Conservation (phyloP, 495 filamentous ascomycete genomes). For the Acidiella bohemica region DNA sequence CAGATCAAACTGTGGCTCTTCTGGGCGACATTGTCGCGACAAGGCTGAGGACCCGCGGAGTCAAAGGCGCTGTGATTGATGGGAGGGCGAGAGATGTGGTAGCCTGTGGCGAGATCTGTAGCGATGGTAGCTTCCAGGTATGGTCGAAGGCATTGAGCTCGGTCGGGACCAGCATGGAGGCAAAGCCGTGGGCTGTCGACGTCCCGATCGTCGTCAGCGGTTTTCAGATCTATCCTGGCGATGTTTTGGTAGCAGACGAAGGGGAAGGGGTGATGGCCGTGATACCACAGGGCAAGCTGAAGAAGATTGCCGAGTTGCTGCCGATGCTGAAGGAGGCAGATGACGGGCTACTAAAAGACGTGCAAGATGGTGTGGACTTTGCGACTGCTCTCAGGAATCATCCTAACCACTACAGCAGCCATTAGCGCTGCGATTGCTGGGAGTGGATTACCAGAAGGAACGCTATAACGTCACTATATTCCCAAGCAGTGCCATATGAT, state of each 20-base stretch:
- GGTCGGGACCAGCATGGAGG: constrained; percentile 47
- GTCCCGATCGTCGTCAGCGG: constrained; percentile 39
- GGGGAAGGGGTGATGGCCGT: constrained; percentile 44
- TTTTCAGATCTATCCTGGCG: constrained; percentile 37
- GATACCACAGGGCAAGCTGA: constrained; percentile 37
- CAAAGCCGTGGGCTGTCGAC: constrained; percentile 42
- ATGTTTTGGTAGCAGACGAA: constrained; percentile 50
- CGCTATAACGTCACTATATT: too few relatives aligned
- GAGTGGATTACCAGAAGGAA: too few relatives aligned
- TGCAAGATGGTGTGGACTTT: constrained; percentile 41
- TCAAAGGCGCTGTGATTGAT: constrained; percentile 41
- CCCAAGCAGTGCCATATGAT: too few relatives aligned
- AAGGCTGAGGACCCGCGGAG: constrained; percentile 42
- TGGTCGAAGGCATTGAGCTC: constrained; percentile 46
- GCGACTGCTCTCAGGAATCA: constrained; percentile 43
- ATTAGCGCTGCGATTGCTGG: too few relatives aligned
- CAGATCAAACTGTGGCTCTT: constrained; percentile 46
- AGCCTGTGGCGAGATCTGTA: constrained; percentile 33
- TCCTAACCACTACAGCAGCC: constrained; percentile 5
- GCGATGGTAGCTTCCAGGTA: constrained; percentile 27
- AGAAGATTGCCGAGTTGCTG: constrained; percentile 29
- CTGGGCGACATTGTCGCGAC: constrained; percentile 56
- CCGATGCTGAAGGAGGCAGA: constrained; percentile 46
- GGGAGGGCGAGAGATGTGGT: constrained; percentile 51
- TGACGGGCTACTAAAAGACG: constrained; percentile 45